Conservation (phyloP, 768 basidiomycete genomes). For the Suillus plorans region DNA sequence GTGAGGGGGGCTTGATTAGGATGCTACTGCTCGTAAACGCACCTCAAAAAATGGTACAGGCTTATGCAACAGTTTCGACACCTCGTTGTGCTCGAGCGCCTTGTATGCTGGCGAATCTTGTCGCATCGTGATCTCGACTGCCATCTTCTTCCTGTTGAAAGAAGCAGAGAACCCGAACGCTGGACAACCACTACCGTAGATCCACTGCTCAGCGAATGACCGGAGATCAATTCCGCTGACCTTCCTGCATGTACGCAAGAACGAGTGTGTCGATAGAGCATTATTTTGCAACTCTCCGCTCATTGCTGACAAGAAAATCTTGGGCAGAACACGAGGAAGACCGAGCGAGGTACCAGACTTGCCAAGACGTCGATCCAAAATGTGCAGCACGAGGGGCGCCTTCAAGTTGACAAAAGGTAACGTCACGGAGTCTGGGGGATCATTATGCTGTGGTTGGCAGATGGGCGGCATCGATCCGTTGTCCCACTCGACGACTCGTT, state of each 20-base stretch:
- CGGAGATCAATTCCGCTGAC: constrained; percentile 89
- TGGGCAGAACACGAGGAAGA: constrained; percentile 90
- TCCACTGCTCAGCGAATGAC: constrained; percentile 98
- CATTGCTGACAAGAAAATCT: constrained; percentile 90
- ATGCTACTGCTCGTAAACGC: constrained; percentile 15
- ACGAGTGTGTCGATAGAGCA: constrained; percentile 83
- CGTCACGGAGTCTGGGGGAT: constrained; percentile 78
- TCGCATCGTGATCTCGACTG: constrained; percentile 92
- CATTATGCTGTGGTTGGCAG: constrained; percentile 82
- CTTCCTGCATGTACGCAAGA: constrained; percentile 89
- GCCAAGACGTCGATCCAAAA: constrained; percentile 88
- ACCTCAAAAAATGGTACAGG: constrained; percentile 92
- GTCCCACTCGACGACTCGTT: constrained; percentile 85
- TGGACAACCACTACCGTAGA: constrained; percentile 96
- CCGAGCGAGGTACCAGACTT: constrained; percentile 96
- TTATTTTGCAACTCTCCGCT: constrained; percentile 88
- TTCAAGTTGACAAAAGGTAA: constrained; percentile 94
- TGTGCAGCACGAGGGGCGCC: constrained; percentile 93
- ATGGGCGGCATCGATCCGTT: constrained; percentile 89
- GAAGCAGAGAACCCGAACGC: constrained; percentile 85
- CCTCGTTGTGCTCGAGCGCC: constrained; percentile 63
- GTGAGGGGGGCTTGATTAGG: constrained; percentile 2
- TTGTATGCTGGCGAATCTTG: constrained; percentile 83
- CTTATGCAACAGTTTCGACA: constrained; percentile 66
- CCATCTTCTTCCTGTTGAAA: constrained; percentile 98